Conservation (phyloP, 352 stramenopile species). For the Phytophthora colocasiae region DNA sequence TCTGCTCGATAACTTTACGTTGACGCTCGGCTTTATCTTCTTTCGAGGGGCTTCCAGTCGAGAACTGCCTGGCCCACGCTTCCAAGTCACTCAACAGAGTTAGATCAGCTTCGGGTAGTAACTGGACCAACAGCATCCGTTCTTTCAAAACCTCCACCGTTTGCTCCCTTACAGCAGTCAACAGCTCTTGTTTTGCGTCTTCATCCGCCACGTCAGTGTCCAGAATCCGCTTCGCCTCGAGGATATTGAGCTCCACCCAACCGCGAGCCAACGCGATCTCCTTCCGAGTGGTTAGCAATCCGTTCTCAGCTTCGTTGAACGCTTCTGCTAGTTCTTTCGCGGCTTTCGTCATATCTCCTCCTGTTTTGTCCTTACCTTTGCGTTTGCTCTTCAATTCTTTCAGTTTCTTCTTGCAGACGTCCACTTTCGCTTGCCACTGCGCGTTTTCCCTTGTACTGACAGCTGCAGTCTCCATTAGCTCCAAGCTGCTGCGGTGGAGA, state of each 20-base stretch:
- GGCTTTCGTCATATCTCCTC: slow-evolving; percentile 33
- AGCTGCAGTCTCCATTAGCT: slow-evolving; percentile 44
- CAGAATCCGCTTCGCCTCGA: slow-evolving; percentile 52
- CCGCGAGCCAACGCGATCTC: slow-evolving; percentile 51
- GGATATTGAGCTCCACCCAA: slow-evolving; percentile 53
- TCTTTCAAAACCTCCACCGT: slow-evolving; percentile 38
- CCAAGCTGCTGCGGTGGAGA: slow-evolving; percentile 49
- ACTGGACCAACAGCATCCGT: slow-evolving; percentile 39
- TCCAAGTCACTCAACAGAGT: slow-evolving; percentile 46
- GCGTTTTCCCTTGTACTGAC: slow-evolving; percentile 46
- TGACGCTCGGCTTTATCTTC: slow-evolving; percentile 39
- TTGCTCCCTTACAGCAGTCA: slow-evolving; percentile 39
- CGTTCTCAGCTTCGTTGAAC: slow-evolving; percentile 57
- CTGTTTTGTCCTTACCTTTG: slow-evolving; percentile 31
- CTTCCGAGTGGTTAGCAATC: slow-evolving; percentile 41
- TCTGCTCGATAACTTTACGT: slow-evolving; percentile 55
- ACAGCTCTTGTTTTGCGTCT: slow-evolving; percentile 31
- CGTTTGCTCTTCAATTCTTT: slow-evolving; percentile 55
- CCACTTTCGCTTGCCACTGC: slow-evolving; percentile 49
- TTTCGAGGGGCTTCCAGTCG: slow-evolving; percentile 10
- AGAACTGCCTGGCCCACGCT: slow-evolving; percentile 43
- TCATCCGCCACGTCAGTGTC: slow-evolving; percentile 36
- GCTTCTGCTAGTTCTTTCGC: slow-evolving; percentile 62
- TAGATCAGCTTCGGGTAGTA: slow-evolving; percentile 43
- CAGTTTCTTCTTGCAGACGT: slow-evolving; percentile 58